A percentile compares a stretch with the other conserved stretches of the same genome.
These are phyloP conservation scores for Mortierella sp. DNA, from an alignment of 371 early-diverging fungal genomes.

Conservation along the genomic window DNA sequence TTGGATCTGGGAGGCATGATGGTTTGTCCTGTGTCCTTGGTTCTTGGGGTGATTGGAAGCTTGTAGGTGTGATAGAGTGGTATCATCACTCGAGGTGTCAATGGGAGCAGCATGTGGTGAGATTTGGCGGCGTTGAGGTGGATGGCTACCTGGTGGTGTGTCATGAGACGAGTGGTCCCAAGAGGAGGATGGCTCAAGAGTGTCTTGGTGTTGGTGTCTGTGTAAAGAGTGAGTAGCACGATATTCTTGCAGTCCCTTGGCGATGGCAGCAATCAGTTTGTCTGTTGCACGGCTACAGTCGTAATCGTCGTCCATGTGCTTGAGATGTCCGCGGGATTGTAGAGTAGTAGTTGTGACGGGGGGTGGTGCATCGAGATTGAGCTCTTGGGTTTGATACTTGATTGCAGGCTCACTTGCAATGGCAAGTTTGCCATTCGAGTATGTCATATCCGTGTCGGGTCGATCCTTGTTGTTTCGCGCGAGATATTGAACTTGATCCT, in stretches of 20 bases:
- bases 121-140: no score
- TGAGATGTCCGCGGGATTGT: background rate
- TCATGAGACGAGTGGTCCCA: background rate
- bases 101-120: no score
- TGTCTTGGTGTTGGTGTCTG: background rate
- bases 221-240: constrained; percentile 8
- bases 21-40: background rate
- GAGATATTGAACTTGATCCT: constrained; percentile 21
- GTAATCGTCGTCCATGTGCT: background rate
- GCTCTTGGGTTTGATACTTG: no score
- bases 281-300: constrained; percentile 4
- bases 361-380: no score
- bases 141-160: no score
- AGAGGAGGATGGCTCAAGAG: background rate
- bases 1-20: background rate
- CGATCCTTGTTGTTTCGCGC: background rate
- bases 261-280: constrained; percentile 17
- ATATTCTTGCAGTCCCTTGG: constrained; percentile 13
- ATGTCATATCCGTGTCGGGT: background rate
- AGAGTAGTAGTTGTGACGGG: background rate
- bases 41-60: background rate
- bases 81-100: no score
- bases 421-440: background rate
- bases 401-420: no score
- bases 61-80: no score